These are phyloP conservation scores for Schoenoplectus tabernaemontani DNA, from an alignment of 202 grass and related monocot species.

Conservation along the genomic window DNA sequence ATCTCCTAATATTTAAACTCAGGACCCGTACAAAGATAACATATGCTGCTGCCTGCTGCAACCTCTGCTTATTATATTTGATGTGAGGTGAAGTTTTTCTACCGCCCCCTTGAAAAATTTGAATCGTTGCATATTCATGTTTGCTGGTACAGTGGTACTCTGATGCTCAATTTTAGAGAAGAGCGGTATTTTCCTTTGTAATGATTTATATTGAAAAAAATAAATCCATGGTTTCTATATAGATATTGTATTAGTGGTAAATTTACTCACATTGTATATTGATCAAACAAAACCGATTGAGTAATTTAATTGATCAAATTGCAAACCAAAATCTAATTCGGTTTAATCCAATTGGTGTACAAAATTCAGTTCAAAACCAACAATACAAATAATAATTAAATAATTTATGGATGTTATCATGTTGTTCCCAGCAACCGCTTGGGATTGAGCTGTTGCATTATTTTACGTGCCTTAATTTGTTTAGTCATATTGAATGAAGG, in stretches of 20 bases:
- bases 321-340: not conserved
- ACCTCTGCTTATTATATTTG: not conserved
- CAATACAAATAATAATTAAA: not conserved
- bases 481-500: too few species aligned
- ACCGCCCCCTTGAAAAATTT: not conserved
- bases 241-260: too few species aligned
- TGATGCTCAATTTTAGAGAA: not conserved
- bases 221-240: not conserved
- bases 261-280: too few species aligned
- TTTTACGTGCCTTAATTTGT: too few species aligned
- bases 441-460: too few species aligned
- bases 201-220: too few species aligned
- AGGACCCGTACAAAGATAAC: constrained; percentile 10
- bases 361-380: not conserved
- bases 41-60: not conserved
- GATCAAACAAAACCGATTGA: not conserved
- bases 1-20: not conserved
- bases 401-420: not conserved
- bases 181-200: not conserved
- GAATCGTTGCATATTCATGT: not conserved
- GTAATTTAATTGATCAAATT: not conserved
- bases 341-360: not conserved
- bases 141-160: not conserved
- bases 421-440: too few species aligned
- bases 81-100: not conserved